These are phyloP conservation scores for Lepidium africanum DNA, from an alignment of 345 rosid genomes.

Conservation along the genomic window DNA sequence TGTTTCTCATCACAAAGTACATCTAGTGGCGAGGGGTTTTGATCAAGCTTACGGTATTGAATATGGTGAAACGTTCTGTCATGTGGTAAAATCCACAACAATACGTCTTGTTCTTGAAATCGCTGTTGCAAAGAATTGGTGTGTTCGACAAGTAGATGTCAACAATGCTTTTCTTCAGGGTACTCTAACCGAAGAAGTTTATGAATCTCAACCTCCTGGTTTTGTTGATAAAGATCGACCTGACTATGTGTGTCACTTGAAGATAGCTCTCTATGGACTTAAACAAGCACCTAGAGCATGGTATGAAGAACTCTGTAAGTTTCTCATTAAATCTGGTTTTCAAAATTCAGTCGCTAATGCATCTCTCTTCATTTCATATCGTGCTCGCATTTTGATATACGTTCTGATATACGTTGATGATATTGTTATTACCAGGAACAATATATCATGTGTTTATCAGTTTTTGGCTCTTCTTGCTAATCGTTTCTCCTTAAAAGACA, in stretches of 20 bases:
- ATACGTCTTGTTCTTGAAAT: neutral
- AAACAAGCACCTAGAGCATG: neutral
- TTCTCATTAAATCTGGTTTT: neutral
- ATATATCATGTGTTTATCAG: too few relatives aligned
- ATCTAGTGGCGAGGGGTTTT: neutral
- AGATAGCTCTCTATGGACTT: neutral
- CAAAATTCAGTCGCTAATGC: neutral
- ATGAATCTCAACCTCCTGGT: neutral
- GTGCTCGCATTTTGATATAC: too few relatives aligned
- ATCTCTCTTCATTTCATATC: too few relatives aligned
- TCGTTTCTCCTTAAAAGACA: too few relatives aligned
- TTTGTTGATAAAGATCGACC: neutral
- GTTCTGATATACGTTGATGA: too few relatives aligned
- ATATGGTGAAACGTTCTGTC: neutral
- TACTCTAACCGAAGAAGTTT: neutral
- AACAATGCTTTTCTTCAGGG: neutral
- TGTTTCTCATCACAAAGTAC: too few relatives aligned
- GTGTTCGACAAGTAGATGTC: neutral
- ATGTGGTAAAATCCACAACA: neutral
- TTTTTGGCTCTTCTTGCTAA: too few relatives aligned
- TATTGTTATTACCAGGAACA: too few relatives aligned
- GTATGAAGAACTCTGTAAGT: neutral
- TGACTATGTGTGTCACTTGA: neutral
- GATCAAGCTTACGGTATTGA: neutral
- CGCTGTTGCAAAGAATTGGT: neutral